Evolutionary conservation across 768 basidiomycete species (phyloP).

Genomic region (Lentinula aciculospora): DNA sequence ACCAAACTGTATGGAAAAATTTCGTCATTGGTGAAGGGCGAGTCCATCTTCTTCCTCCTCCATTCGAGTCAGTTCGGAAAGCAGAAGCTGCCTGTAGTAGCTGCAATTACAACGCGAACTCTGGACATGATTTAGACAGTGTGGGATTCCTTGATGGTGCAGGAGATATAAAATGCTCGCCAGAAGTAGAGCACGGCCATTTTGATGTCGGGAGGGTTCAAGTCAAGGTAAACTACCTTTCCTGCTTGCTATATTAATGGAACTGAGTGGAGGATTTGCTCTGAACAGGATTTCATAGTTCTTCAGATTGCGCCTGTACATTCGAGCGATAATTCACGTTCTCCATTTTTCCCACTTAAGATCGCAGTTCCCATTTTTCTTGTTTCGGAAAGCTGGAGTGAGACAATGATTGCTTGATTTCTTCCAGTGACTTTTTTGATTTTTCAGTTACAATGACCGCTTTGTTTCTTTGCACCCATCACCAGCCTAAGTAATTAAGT

Average conservation of each 20-base stretch:
- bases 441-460: too few species aligned
- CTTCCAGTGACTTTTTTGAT: too few species aligned
- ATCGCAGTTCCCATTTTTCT: neutral
- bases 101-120: neutral
- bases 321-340: neutral
- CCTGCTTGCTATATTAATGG: neutral
- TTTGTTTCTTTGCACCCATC: too few species aligned
- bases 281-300: neutral
- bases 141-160: neutral
- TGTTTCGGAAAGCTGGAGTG: neutral
- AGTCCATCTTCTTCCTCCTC: neutral
- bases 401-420: neutral
- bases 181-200: neutral
- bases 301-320: neutral
- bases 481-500: too few species aligned
- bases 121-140: neutral
- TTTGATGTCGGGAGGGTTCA: neutral
- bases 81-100: neutral
- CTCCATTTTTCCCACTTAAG: constrained; percentile 1
- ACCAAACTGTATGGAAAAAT: neutral
- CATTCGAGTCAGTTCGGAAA: neutral
- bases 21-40: neutral
- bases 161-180: neutral
- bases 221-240: neutral
- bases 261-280: neutral